Evolutionary conservation across 805 yeast species (phyloP), one percentile per base, ranked within the genome.

Genomic region (Starmerella kuoi): DNA sequence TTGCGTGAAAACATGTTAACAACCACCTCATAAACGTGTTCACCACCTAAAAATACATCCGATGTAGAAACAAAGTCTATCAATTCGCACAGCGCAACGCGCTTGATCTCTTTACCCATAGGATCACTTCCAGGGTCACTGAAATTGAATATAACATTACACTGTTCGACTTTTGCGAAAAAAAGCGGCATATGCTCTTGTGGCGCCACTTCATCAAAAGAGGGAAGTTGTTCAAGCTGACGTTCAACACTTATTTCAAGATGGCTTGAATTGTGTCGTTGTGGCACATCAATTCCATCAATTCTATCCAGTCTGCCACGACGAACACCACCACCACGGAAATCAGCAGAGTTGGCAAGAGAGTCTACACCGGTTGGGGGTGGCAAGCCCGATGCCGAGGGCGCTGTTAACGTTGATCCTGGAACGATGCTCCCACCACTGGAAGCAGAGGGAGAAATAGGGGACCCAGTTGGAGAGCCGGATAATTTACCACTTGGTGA

Each of bases 141-240:
- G 59, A 91, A 91, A 65, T 91, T 95, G 66, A 88, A 91, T 66
- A 91, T 76, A 21, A 86, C 78, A 60, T 84, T 85, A 67, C 97
- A 88, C 63, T 91, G 98, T 55, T 86, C 94, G 39, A 88, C 77
- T 58, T 91, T 91, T 54, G 80, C 80, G 41, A 86, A 65, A 56
- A 91, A 91, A 47, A 91, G 69, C 22, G 77, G 79, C 39, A 78
- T 74, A 48, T 80, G 79, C 57, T 84, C 88, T 48, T 77, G 84
- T 18, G 85, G 80, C 3, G 82, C 73, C 18, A 87, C 94, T 54
- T 87, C 95, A 51, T 84, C 87, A 58, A 88, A 86, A 41, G 73
- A 69, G 14, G 96, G 96, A 47, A 88, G 72, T 60, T 79, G 79
- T 48, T 67, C 79, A 65, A 71, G 79, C 49, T 74, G 79, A 4